Base-by-base conservation (phyloP, 129 eudicot species). In the Oenanthe sinensis region DNA sequence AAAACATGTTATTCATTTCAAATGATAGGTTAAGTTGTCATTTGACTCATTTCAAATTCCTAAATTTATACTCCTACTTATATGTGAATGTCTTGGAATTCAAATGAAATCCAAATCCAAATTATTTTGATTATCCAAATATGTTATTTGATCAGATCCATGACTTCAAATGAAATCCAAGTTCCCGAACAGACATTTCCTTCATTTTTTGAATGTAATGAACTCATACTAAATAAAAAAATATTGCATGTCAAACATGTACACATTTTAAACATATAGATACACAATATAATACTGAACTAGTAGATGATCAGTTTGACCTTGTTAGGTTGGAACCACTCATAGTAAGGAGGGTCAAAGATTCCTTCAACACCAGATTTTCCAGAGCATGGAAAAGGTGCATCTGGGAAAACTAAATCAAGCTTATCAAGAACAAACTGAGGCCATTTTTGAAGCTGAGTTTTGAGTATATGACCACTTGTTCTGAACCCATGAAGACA, bases 401-500 rank as follows among this genome's bases (percentile, higher is more conserved):
- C 98, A 71, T 94, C 97, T 0, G 86, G 85, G 48, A 80, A 95
- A 58, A 90, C 72, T 15, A 90, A 87, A 24, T 95, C 95, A 78
- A 92, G 28, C 14, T 84, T 90, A n/a, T 95, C 95, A 71, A 92
- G 28, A 22, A 92, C 92, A 5, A 88, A 82, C 58, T 87, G 81
- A 43, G 97, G 99, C 99, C 99, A 95, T 69, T 95, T 95, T 10
- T 78, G 74, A n/a, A 87, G 54, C 63, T 95, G 99, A 67, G 88
- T 95, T 83, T 81, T 77, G 73, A 95, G 70, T 22, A 95, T 95
- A 33, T 82, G 81, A 16, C 97, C 99, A 71, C 97, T 95, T 46
- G 97, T 95, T 78, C 99, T 78, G 78, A 92, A 95, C 15, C 99
- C 99, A 76, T 95, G 98, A 73, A 94, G 90, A 83, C 98, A 94